Evolutionary conservation across 345 rosid genomes (phyloP), one percentile per base, ranked within the genome.

Genomic region (Populus pruinosa): DNA sequence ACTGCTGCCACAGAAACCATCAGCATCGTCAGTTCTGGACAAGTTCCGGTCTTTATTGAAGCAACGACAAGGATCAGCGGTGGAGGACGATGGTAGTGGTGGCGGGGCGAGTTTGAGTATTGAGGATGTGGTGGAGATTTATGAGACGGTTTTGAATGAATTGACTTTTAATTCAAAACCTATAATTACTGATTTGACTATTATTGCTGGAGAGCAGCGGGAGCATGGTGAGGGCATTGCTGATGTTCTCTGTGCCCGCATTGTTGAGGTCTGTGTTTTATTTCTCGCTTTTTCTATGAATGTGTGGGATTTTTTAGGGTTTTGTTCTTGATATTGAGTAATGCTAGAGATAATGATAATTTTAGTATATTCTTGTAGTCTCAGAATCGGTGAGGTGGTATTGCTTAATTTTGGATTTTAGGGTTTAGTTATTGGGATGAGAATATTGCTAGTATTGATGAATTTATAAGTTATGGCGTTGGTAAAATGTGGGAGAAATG

Each of bases 91-190:
- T 10, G 89, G 77, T 62, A 87, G 74, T 63, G 80, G 83, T 67
- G 59, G 33, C 50, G 47, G 80, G 43, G 11, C 39, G 3, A 47
- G 84, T 41, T 86, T 78, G 69, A 71, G 84, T 70, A 67, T 65
- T 72, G 90, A 82, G 65, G 98, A 92, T 70, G 83, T 96, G 50
- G 97, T 94, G 75, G 87, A 88, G 69, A 85, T 94, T 29, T 96
- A 96, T 78, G 91, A 89, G 84, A 76, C 83, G 59, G 69, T 92
- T 13, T 83, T 96, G 71, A 86, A 91, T 5, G 99, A 96, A 56
- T 85, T 96, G 49, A 87, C 90, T 59, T 85, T 96, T 86, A 96
- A 94, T 89, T 96, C 97, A 53, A 96, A 96, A 86, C 99, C 99
- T 70, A 87, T 94, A 29, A 96, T 96, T 82, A 96, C 97, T 63